Conservation (phyloP, 768 basidiomycete species). For the Rhodosporidiobolus sp. region DNA sequence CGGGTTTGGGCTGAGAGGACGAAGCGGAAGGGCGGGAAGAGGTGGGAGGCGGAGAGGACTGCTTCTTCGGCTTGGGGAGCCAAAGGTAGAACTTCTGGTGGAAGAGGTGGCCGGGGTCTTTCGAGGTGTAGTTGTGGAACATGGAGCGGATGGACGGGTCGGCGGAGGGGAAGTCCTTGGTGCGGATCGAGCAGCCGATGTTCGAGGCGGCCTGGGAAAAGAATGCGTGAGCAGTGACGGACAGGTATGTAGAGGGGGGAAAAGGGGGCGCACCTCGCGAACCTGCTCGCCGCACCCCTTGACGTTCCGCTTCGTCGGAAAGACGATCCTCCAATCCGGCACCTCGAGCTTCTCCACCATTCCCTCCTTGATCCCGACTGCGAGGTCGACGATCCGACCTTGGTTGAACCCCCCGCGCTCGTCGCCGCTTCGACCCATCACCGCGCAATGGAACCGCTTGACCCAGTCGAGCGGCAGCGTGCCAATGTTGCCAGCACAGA, state of each 20-base stretch:
- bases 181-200: conserved; percentile 12
- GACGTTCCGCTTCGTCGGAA: conserved; percentile 21
- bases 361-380: background rate
- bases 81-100: conserved; percentile 31
- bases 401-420: too few species aligned
- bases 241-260: background rate
- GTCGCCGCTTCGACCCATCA: background rate
- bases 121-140: conserved; percentile 34
- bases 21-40: background rate
- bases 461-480: conserved; percentile 1
- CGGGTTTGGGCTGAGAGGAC: too few species aligned
- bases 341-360: background rate
- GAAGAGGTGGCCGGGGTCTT: conserved; percentile 30
- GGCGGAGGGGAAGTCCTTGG: background rate
- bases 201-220: conserved; percentile 3
- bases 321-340: conserved; percentile 25
- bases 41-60: background rate
- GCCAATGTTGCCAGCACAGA: conserved; percentile 16
- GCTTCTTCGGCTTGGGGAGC: background rate
- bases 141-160: background rate
- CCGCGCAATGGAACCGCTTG: background rate
- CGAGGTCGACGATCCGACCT: too few species aligned
- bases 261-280: background rate
- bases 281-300: conserved; percentile 2
- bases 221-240: background rate